Evolutionary conservation across 1,284 basidiomycete species (phyloP).

Genomic region (Agroathelia rolfsii): DNA sequence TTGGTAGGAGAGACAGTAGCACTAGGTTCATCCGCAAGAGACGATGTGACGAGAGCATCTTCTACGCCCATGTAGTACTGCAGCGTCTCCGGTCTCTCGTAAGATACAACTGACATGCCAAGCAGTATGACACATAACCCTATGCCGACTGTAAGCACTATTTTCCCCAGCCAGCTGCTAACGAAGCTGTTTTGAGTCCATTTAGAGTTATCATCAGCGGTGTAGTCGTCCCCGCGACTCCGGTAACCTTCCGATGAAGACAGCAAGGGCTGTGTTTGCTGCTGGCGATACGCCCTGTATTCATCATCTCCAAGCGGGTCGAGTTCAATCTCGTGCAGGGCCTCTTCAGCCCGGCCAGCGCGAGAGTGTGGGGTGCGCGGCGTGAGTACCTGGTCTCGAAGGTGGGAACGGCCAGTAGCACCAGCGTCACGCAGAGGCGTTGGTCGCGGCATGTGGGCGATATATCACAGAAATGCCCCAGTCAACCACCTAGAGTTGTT

Average conservation of each 20-base stretch:
- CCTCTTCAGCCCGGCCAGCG: conserved; percentile 47
- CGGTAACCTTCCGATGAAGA: conserved; percentile 35
- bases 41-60: conserved; percentile 4
- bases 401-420: conserved; percentile 23
- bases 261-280: conserved; percentile 42
- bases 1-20: conserved; percentile 11
- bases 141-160: conserved; percentile 3
- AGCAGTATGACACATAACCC: conserved; percentile 40
- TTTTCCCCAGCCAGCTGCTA: conserved; percentile 9
- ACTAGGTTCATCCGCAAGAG: conserved; percentile 8
- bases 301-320: conserved; percentile 29
- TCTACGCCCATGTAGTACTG: conserved; percentile 32
- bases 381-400: conserved; percentile 36
- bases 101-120: conserved; percentile 38
- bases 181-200: conserved; percentile 5
- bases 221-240: conserved; percentile 28
- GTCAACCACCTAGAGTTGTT: too few species aligned
- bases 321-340: conserved; percentile 36
- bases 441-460: conserved; percentile 25
- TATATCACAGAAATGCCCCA: too few species aligned
- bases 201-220: conserved; percentile 8
- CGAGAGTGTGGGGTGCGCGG: conserved; percentile 57
- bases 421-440: conserved; percentile 24
- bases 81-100: conserved; percentile 37
- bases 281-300: conserved; percentile 22